Evolutionary conservation across 495 filamentous ascomycete genomes (phyloP).

Genomic region (Bombardia bombarda): DNA sequence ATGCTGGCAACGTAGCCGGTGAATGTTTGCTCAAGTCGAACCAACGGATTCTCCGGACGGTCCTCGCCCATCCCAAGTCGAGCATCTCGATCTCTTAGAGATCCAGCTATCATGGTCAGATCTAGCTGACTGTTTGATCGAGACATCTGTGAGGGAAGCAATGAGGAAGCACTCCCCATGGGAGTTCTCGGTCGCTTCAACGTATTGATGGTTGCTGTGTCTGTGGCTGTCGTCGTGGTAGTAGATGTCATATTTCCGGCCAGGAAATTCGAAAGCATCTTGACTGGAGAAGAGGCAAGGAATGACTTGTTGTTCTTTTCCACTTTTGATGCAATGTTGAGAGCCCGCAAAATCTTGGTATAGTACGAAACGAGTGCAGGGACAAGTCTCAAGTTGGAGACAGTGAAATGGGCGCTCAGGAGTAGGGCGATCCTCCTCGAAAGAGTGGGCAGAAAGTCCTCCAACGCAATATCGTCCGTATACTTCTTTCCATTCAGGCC

Average conservation of each 20-base stretch:
- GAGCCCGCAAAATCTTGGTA: slow-evolving; percentile 63
- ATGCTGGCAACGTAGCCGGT: slow-evolving; percentile 75
- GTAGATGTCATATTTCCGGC: slow-evolving; percentile 38
- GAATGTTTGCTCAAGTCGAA: slow-evolving; percentile 77
- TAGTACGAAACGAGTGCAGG: slow-evolving; percentile 56
- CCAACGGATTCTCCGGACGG: slow-evolving; percentile 47
- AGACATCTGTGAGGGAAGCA: slow-evolving; percentile 23
- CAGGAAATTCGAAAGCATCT: slow-evolving; percentile 79
- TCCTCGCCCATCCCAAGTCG: slow-evolving; percentile 37
- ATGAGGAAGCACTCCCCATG: slow-evolving; percentile 22
- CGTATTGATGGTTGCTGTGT: slow-evolving; percentile 7
- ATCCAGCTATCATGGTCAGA: slow-evolving; percentile 33
- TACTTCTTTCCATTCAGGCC: slow-evolving; percentile 53
- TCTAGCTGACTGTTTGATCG: slow-evolving; percentile 36
- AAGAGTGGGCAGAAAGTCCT: slow-evolving; percentile 61
- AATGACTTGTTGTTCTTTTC: slow-evolving; percentile 52
- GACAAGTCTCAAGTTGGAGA: slow-evolving; percentile 59
- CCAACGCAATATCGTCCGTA: slow-evolving; percentile 58
- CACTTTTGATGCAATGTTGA: slow-evolving; percentile 54
- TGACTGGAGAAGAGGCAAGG: slow-evolving; percentile 77
- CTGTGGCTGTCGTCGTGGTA: slow-evolving; percentile 8
- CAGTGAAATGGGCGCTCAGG: slow-evolving; percentile 58
- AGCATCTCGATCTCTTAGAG: slow-evolving; percentile 41
- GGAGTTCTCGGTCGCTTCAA: slow-evolving; percentile 33
- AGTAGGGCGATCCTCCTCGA: slow-evolving; percentile 46